Base-by-base conservation (phyloP, 345 rosid genomes). In the Salix caprea region DNA sequence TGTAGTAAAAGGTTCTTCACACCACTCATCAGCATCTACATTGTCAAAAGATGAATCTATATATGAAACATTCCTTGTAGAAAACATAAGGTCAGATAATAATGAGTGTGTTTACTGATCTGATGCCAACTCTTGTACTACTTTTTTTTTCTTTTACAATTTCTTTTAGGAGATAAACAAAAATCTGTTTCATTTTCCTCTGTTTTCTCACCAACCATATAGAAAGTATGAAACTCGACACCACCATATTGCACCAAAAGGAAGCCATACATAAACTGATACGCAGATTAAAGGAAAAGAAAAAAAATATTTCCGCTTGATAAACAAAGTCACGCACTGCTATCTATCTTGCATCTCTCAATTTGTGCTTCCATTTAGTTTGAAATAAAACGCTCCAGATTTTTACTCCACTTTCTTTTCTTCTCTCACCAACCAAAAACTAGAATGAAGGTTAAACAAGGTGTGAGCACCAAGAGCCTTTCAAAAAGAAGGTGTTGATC, bases 131-230 rank as follows among this genome's bases (percentile, higher is more conserved):
- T 58, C 52, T 15, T 42, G 13, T 36, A 42, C 46, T 40, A 2
- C 46, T 4, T 46, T 14, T 10, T 0, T 9, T n/a, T 58, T 56
- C 1, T n/a, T 58, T 1, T 21, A 9, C 62, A 56, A 1, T n/a
- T 56, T 56, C 5, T 56, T 56, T 56, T n/a, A 56, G 10, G 23
- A 46, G 52, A 46, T 46, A 13, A 14, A 56, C 28, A 56, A 56
- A 8, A 11, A 9, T 56, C 62, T n/a, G 62, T n/a, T 56, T 3
- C 42, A 58, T 5, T 72, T 50, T 34, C 32, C 65, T 67, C 44
- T 2, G 37, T 62, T 76, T 76, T 62, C 72, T 58, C 34, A 30
- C 60, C 73, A 56, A 28, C 68, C 73, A 68, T 24, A 36, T 28
- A 66, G 30, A 58, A 23, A 24, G 1, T n/a, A 56, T 8, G 23